Base-by-base conservation (phyloP, 305 asterid species). In the Rubia peregrina region DNA sequence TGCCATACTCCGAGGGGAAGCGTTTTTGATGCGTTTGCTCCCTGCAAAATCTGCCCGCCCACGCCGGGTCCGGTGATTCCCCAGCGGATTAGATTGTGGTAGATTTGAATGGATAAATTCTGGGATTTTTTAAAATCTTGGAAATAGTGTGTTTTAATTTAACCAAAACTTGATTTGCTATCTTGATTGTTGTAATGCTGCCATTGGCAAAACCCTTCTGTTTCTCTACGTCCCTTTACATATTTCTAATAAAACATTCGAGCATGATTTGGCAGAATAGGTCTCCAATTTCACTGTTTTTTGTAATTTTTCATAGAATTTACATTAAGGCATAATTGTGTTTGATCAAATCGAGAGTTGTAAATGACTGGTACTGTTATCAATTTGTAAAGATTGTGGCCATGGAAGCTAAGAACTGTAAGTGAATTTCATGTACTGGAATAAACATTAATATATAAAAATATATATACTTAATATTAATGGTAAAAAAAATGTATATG, bases 21-120 rank as follows among this genome's bases (percentile, higher is more conserved):
- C 0, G 33, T 64, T 41, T 64, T 64, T 41, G 68, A 64, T 64
- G 49, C 68, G 36, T 64, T 64, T 41, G 68, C 68, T 40, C 68
- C 68, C 16, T 64, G 68, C 44, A n/a, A 64, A 64, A 64, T 46
- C 14, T 64, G 68, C 53, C 68, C 68, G 0, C 51, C 51, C 36
- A 64, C 68, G 30, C 68, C 68, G 6, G 68, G 68, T n/a, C 68
- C 68, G n/a, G 68, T 41, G 33, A 64, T 40, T 3, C 68, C 51
- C 53, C 68, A 64, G 24, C 30, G 68, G 51, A 41, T 64, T 41
- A 64, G 68, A 24, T 19, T 64, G 21, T 64, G 46, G 51, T 53
- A 53, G 59, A 53, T 53, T 53, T 64, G 68, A 41, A 38, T 17
- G 4, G 0, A 38, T 19, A 13, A 56, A 19, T 56, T 19, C 43